Conservation (phyloP, 345 rosid species). For the Arabis hirsuta region DNA sequence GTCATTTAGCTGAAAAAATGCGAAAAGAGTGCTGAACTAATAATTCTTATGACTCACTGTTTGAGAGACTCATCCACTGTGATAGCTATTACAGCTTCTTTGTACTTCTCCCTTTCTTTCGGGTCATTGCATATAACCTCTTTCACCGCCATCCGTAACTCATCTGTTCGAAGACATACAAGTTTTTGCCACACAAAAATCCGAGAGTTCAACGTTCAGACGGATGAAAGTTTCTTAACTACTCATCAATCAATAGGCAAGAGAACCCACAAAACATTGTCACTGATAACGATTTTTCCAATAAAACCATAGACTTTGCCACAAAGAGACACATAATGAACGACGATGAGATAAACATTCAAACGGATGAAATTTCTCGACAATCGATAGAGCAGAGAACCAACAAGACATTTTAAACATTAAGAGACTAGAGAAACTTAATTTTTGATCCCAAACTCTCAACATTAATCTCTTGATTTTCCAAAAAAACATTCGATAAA, state of each 20-base stretch:
- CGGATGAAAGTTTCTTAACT: not conserved
- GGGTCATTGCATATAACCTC: slow-evolving; percentile 72
- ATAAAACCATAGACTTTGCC: not conserved
- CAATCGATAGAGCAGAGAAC: not conserved
- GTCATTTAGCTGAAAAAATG: not conserved
- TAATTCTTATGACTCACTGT: slow-evolving; percentile 49
- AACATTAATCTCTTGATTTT: not conserved
- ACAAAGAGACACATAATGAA: too few relatives aligned
- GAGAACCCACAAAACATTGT: slow-evolving; percentile 4
- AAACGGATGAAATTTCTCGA: not conserved
- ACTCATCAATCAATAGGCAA: not conserved
- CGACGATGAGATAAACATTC: not conserved
- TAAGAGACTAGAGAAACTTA: not conserved
- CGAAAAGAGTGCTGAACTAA: not conserved
- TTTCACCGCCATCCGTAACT: slow-evolving; percentile 84
- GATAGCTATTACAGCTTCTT: slow-evolving; percentile 79
- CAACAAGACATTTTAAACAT: not conserved
- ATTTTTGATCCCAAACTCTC: not conserved
- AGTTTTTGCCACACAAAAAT: not conserved
- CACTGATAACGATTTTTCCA: not conserved
- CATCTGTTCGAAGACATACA: slow-evolving; percentile 54
- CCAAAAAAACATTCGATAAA: not conserved
- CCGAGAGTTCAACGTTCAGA: not conserved
- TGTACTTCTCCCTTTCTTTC: slow-evolving; percentile 63
- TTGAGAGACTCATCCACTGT: slow-evolving; percentile 83